phyloP scores from a whole-genome alignment of 1,139 yeast species.

The Candida sanyaensis region DNA sequence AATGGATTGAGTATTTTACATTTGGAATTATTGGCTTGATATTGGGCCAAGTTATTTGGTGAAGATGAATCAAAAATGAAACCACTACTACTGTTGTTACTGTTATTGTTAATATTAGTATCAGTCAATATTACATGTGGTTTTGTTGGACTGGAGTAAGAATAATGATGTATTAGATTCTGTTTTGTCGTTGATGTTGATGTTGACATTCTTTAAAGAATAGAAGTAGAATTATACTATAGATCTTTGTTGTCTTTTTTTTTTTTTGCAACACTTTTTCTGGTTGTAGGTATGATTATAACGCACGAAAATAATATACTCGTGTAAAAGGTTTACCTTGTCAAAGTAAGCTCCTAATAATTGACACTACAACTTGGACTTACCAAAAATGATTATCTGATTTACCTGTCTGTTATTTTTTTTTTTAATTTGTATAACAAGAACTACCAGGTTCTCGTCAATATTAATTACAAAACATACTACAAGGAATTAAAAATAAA shows the following conservation, averaged over 20 bases:
- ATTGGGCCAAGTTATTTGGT: neutral
- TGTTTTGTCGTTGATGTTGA: neutral
- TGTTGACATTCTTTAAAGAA: neutral
- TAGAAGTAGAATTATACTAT: neutral
- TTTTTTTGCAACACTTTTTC: neutral
- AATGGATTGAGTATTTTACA: constrained; percentile 8
- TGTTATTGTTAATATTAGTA: neutral
- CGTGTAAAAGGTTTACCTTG: too few species aligned
- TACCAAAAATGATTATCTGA: too few species aligned
- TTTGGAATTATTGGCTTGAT: neutral
- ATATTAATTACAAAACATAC: too few species aligned
- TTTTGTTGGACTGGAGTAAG: constrained; percentile 10
- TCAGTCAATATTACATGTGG: constrained; percentile 1
- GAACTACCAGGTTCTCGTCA: too few species aligned
- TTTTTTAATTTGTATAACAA: too few species aligned
- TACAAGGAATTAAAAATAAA: too few species aligned
- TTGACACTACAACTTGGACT: too few species aligned
- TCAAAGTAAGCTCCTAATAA: too few species aligned
- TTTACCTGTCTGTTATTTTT: too few species aligned
- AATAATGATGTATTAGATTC: constrained; percentile 3
- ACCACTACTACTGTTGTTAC: neutral
- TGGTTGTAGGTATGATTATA: too few species aligned
- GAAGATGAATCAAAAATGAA: constrained; percentile 6
- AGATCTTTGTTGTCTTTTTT: neutral
- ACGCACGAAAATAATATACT: too few species aligned